Evolutionary conservation across 2,329 filamentous ascomycete species (phyloP), one percentile per base, ranked within the genome.

Genomic region (Penicillium sp.): DNA sequence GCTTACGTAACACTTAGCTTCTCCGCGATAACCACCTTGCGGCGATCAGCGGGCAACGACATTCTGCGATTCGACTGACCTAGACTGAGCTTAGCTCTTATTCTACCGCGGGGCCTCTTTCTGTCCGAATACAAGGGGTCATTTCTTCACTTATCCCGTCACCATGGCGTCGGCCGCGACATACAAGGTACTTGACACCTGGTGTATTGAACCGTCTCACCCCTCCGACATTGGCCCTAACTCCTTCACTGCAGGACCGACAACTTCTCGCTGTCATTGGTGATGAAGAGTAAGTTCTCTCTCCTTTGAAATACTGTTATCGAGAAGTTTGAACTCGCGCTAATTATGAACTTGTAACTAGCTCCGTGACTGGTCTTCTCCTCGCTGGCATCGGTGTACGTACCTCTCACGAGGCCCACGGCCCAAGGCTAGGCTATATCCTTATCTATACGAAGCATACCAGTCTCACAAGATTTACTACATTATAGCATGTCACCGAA

Each of bases 241-340:
- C 57, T 53, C 11, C 14, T 22, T 56, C 42, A 30, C 53, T 61
- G 58, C 57, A 93, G 81, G 93, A 98, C 80, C 87, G 95, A 72
- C 90, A 99, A 80, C 97, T 99, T 76, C 87, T 99, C 61, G 95
- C 95, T 66, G 94, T 99, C 52, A 99, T 99, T 75, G 95, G 95
- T 55, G 95, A 99, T 78, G 95, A 99, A 87, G 95, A 79, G 78
- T 79, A 73, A 69, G 46, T 28, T 1, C 3, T 35, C 11, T 2
- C 16, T 5, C 19, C 10, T 51, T 25, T 13, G 10, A 42, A 3
- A 2, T 30, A 7, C 10, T 16, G 8, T 52, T 14, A 22, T 8
- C 48, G 35, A 16, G 37, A 25, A n/a, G 8, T 1, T n/a, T 25
- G 7, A 5, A 11, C 2, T 13, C 22, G 8, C 57, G 56, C 69